A percentile compares a stretch with the other conserved stretches of the same genome.
Evolutionary conservation across 2,329 filamentous ascomycete species (phyloP).

Genomic region (Colletotrichum liaoningense): DNA sequence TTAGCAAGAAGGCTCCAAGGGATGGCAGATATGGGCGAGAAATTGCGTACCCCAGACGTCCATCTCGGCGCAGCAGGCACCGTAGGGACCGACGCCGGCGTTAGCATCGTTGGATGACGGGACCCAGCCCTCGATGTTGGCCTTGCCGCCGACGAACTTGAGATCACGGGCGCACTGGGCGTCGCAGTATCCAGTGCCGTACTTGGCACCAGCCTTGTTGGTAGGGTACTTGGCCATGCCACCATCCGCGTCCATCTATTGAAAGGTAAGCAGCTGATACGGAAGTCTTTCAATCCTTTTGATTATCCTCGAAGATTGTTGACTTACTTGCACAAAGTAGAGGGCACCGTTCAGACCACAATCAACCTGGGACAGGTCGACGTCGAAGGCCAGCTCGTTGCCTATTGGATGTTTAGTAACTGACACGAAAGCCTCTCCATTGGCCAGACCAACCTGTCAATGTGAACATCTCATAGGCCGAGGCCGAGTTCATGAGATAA

Average conservation of each 20-base stretch:
- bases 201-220: slow-evolving; percentile 60
- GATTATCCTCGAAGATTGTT: slow-evolving; percentile 37
- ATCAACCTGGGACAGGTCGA: slow-evolving; percentile 71
- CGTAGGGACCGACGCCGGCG: slow-evolving; percentile 59
- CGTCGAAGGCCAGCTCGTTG: slow-evolving; percentile 75
- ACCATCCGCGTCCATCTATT: slow-evolving; percentile 62
- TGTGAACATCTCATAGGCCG: slow-evolving; percentile 70
- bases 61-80: slow-evolving; percentile 69
- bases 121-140: slow-evolving; percentile 56
- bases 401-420: slow-evolving; percentile 36
- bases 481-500: slow-evolving; percentile 68
- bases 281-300: neutral
- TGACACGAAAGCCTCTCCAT: no score
- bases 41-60: slow-evolving; percentile 66
- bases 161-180: slow-evolving; percentile 58
- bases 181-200: slow-evolving; percentile 67
- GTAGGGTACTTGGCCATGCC: slow-evolving; percentile 56
- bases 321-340: slow-evolving; percentile 60
- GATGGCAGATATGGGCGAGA: neutral
- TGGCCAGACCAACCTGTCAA: slow-evolving; percentile 48
- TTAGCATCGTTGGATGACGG: slow-evolving; percentile 62
- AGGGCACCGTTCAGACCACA: slow-evolving; percentile 77
- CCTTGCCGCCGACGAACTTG: slow-evolving; percentile 61
- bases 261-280: neutral
- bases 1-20: neutral